Conservation (phyloP, 345 rosid species). For the Populus simonii region DNA sequence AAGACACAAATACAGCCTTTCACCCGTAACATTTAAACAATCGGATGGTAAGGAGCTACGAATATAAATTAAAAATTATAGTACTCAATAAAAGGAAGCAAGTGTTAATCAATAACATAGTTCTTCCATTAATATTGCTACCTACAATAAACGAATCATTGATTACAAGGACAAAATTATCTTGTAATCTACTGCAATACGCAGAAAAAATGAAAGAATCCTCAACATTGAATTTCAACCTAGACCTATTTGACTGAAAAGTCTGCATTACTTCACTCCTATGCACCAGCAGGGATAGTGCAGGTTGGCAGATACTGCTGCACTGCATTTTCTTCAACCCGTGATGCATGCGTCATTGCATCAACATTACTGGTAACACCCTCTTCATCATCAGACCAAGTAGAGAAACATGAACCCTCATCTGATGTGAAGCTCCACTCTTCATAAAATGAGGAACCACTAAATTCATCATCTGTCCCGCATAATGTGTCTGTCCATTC, state of each 20-base stretch:
- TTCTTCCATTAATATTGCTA: neutral
- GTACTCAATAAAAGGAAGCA: neutral
- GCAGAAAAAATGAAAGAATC: neutral
- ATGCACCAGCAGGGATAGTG: slow-evolving; percentile 3
- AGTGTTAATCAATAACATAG: neutral
- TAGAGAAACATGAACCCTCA: slow-evolving; percentile 10
- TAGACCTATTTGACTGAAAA: neutral
- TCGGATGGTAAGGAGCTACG: neutral
- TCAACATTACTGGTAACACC: neutral
- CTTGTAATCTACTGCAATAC: neutral
- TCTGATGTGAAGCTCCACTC: slow-evolving; percentile 8
- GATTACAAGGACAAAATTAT: neutral
- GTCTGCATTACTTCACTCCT: neutral
- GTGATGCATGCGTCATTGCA: neutral
- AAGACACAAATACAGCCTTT: neutral
- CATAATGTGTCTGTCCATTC: neutral
- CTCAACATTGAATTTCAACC: neutral
- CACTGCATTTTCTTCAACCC: neutral
- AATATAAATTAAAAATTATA: neutral
- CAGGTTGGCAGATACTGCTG: neutral
- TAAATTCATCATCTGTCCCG: neutral
- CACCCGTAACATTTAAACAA: neutral
- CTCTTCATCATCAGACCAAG: neutral
- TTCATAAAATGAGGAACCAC: neutral
- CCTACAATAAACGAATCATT: neutral